These are phyloP conservation scores for Punctularia strigosozonata DNA, from an alignment of 768 basidiomycete genomes.

Conservation along the genomic window DNA sequence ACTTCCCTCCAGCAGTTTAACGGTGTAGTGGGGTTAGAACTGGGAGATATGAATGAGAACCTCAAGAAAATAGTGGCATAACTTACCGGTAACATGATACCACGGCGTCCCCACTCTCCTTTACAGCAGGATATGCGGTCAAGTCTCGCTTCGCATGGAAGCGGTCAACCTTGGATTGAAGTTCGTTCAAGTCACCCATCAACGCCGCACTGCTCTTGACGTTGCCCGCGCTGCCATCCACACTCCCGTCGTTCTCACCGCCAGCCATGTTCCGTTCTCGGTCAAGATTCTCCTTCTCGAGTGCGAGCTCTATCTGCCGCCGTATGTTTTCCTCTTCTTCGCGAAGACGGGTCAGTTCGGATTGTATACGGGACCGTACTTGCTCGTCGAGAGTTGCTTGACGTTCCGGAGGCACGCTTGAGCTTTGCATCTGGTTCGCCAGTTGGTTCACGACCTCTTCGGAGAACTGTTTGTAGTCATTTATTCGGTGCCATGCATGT, in stretches of 20 bases:
- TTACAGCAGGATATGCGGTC: slow-evolving; percentile 42
- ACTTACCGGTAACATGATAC: slow-evolving; percentile 67
- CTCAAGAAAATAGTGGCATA: slow-evolving; percentile 1
- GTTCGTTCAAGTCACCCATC: slow-evolving; percentile 65
- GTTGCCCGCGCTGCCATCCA: slow-evolving; percentile 22
- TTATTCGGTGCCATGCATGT: slow-evolving; percentile 1
- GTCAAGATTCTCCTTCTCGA: slow-evolving; percentile 85
- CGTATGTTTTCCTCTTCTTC: slow-evolving; percentile 60
- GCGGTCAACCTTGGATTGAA: slow-evolving; percentile 60
- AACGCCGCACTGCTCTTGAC: slow-evolving; percentile 51
- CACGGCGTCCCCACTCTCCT: slow-evolving; percentile 44
- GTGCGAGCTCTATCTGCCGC: slow-evolving; percentile 60
- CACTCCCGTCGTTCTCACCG: slow-evolving; percentile 15
- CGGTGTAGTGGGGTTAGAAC: slow-evolving; percentile 35
- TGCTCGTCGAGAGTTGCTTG: slow-evolving; percentile 66
- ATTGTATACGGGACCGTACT: slow-evolving; percentile 59
- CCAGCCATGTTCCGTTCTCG: slow-evolving; percentile 49
- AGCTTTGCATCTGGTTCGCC: slow-evolving; percentile 46
- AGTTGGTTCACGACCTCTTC: slow-evolving; percentile 73
- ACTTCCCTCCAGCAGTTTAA: slow-evolving; percentile 73
- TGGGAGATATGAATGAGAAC: slow-evolving; percentile 6
- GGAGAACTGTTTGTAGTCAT: slow-evolving; percentile 48
- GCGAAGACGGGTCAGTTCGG: slow-evolving; percentile 53
- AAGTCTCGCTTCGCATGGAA: slow-evolving; percentile 48
- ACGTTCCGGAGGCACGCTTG: slow-evolving; percentile 51